Evolutionary conservation across 352 stramenopile species (phyloP).

Genomic region (Globisporangium cederbergense): DNA sequence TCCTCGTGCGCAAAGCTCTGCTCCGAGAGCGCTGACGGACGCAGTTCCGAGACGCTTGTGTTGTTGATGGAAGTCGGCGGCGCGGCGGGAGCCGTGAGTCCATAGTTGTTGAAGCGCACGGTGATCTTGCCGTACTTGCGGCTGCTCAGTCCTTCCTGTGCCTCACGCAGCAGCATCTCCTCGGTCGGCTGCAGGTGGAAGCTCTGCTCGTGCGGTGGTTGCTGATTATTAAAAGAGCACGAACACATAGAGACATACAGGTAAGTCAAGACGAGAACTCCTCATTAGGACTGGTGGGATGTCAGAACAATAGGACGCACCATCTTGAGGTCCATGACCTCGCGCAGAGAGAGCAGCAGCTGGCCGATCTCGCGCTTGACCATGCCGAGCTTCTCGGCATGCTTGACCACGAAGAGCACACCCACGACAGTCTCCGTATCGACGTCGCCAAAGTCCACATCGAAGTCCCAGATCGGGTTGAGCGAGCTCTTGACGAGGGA

Average conservation of each 20-base stretch:
- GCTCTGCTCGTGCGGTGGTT: constrained; percentile 51
- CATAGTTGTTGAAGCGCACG: constrained; percentile 68
- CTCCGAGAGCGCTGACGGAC: constrained; percentile 43
- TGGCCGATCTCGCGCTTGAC: constrained; percentile 75
- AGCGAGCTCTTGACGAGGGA: constrained; percentile 66
- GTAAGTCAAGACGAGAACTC: not conserved
- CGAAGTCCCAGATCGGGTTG: constrained; percentile 80
- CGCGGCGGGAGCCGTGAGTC: constrained; percentile 27
- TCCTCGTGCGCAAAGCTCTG: constrained; percentile 65
- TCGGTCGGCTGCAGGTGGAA: constrained; percentile 62
- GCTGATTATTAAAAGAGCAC: constrained; percentile 21
- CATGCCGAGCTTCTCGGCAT: constrained; percentile 71
- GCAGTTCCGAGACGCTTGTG: constrained; percentile 50
- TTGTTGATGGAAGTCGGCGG: constrained; percentile 31
- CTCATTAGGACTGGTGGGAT: not conserved
- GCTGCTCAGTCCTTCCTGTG: constrained; percentile 38
- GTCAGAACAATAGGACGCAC: constrained; percentile 22
- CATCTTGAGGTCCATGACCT: constrained; percentile 74
- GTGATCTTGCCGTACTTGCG: constrained; percentile 67
- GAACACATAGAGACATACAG: not conserved
- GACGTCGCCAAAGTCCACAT: constrained; percentile 78
- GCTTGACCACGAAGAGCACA: constrained; percentile 62
- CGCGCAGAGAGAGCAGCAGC: constrained; percentile 54
- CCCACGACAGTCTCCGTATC: constrained; percentile 63
- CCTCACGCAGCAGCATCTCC: constrained; percentile 49